Evolutionary conservation across 2,329 filamentous ascomycete species (phyloP), one percentile per base, ranked within the genome.

Genomic region (Fusarium nisikadoi): DNA sequence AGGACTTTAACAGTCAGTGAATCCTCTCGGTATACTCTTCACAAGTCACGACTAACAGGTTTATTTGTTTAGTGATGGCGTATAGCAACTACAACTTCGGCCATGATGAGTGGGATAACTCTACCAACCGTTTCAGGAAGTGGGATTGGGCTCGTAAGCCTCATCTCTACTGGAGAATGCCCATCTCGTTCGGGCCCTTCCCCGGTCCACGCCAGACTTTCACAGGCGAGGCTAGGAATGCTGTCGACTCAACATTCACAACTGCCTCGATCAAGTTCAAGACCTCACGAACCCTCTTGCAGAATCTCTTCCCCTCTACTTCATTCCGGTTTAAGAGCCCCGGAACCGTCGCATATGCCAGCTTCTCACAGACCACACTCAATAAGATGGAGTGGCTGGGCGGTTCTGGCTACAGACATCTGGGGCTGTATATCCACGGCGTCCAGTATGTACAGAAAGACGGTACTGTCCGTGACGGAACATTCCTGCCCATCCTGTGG

Each of bases 351-450:
- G 84, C 83, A 8, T 79, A 81, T 13, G 86, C 83, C 3, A 86
- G 81, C 57, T 80, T 85, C 70, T 83, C 81, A 3, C 77, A 80
- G 29, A 87, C 71, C 81, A 83, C 82, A 2, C 78, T 88, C 8
- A 78, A 81, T 47, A 85, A 87, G 8, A 86, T 92, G 83, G 82
- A 86, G 35, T 92, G 89, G 88, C 84, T 92, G 1, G 89, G 87
- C 10, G 89, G 89, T 5, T 79, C 80, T 3, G 89, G 89, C 2
- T 92, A 92, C 75, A 84, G 82, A 41, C 85, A 86, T 65, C 80
- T 89, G 25, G 89, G 88, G 0, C 82, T 92, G 2, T 91, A 89
- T 72, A 85, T 92, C 35, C 90, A 92, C 73, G 89, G 88, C 3
- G 86, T 91, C 2, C 78, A 89, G 70, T 90, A 90, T 71, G 83